Percentiles rank a stretch among this genome's conserved stretches.
These are phyloP conservation scores for Ligustrum vulgare DNA, from an alignment of 257 asterid genomes.

Conservation along the genomic window DNA sequence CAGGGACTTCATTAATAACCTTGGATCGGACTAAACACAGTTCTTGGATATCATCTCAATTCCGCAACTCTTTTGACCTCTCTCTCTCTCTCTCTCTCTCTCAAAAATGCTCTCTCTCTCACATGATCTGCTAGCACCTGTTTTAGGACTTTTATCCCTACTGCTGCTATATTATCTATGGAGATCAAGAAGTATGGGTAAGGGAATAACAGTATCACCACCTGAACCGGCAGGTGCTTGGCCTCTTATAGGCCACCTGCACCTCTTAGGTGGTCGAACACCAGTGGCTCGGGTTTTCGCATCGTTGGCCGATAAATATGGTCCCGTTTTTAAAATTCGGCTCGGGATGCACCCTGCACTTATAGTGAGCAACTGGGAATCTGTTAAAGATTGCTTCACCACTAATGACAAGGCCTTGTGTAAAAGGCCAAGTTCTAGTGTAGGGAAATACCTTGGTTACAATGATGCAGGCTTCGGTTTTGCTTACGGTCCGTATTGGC, in stretches of 20 bases:
- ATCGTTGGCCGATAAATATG: constrained; percentile 46
- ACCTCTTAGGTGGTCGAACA: constrained; percentile 20
- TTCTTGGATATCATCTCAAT: neutral
- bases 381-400: constrained; percentile 59
- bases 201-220: constrained; percentile 9
- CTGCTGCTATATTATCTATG: constrained; percentile 11
- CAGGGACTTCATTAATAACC: neutral
- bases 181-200: neutral
- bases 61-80: neutral
- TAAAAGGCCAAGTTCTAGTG: constrained; percentile 35
- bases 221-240: constrained; percentile 52
- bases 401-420: constrained; percentile 43
- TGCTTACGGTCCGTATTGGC: constrained; percentile 49
- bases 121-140: constrained; percentile 13
- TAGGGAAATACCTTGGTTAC: constrained; percentile 47
- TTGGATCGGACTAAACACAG: neutral
- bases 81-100: neutral
- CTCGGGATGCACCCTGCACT: constrained; percentile 36
- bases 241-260: constrained; percentile 70
- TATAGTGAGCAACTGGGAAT: constrained; percentile 48
- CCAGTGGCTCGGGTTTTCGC: constrained; percentile 28
- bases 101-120: constrained; percentile 11
- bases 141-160: constrained; percentile 11
- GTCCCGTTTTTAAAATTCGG: constrained; percentile 45
- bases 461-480: constrained; percentile 45